Conservation (phyloP, 2,329 filamentous ascomycete genomes). For the Fusarium verticillioides region DNA sequence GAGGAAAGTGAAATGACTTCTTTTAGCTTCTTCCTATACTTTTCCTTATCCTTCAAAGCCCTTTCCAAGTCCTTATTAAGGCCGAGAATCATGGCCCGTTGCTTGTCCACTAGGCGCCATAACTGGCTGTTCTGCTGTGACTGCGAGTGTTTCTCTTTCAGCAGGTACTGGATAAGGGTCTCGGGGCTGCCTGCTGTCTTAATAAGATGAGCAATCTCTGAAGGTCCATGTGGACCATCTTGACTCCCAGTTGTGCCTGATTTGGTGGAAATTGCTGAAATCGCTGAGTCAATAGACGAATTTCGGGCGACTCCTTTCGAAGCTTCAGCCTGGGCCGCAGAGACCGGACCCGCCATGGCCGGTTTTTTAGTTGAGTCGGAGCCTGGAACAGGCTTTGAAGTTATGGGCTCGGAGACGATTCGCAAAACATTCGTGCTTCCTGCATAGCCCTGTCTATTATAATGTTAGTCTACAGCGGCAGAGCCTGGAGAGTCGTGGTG, state of each 20-base stretch:
- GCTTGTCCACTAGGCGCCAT: slow-evolving; percentile 96
- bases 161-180: slow-evolving; percentile 84
- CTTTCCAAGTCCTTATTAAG: slow-evolving; percentile 95
- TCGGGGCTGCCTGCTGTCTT: slow-evolving; percentile 89
- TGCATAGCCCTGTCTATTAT: slow-evolving; percentile 42
- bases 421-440: slow-evolving; percentile 61
- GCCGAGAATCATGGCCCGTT: slow-evolving; percentile 90
- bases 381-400: slow-evolving; percentile 56
- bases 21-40: slow-evolving; percentile 90
- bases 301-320: slow-evolving; percentile 69
- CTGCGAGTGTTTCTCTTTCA: slow-evolving; percentile 91
- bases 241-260: slow-evolving; percentile 65
- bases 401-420: slow-evolving; percentile 58
- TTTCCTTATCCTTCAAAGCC: slow-evolving; percentile 92
- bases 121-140: slow-evolving; percentile 91
- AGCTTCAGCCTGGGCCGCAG: slow-evolving; percentile 54
- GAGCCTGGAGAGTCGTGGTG: neutral
- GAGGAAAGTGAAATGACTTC: slow-evolving; percentile 67
- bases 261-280: slow-evolving; percentile 77
- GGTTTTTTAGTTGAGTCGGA: slow-evolving; percentile 52
- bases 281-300: slow-evolving; percentile 92
- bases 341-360: slow-evolving; percentile 61
- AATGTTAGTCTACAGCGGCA: slow-evolving; percentile 22
- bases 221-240: slow-evolving; percentile 68
- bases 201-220: slow-evolving; percentile 83